phyloP scores from a whole-genome alignment of 176 grass and related monocot genomes.

The Aegilops tauschii region DNA sequence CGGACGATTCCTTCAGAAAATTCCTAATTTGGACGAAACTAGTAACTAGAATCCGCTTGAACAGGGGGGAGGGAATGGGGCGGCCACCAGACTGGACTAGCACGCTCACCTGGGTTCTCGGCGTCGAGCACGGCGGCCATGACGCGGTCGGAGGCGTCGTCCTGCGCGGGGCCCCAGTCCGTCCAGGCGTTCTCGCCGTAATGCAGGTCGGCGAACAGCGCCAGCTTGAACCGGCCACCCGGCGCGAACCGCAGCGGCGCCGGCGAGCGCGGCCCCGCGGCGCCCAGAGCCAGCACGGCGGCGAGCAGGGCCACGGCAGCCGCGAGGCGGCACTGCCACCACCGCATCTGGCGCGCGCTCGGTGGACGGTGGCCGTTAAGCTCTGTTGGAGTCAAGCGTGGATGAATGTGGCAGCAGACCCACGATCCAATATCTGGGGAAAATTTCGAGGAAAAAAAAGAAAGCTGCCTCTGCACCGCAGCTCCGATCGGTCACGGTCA shows the following conservation, averaged over 20 bases:
- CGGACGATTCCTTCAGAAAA: not conserved
- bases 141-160: constrained; percentile 61
- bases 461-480: not conserved
- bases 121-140: constrained; percentile 73
- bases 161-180: constrained; percentile 78
- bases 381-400: not conserved
- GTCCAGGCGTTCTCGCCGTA: constrained; percentile 94
- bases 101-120: constrained; percentile 61
- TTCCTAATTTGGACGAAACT: not conserved
- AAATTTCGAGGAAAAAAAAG: not conserved
- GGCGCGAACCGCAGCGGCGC: not conserved
- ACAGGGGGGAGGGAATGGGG: not conserved
- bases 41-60: too few species aligned
- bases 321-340: not conserved
- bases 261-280: not conserved
- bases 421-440: not conserved
- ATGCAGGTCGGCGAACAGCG: constrained; percentile 85
- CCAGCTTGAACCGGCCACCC: constrained; percentile 58
- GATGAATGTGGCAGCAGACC: too few species aligned
- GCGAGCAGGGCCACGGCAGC: not conserved
- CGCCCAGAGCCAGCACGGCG: not conserved
- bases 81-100: not conserved
- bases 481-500: not conserved
- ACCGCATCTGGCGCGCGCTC: not conserved
- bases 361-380: not conserved